Conservation (phyloP, 2,329 filamentous ascomycete species). For the Verticillium zaregamsianum region DNA sequence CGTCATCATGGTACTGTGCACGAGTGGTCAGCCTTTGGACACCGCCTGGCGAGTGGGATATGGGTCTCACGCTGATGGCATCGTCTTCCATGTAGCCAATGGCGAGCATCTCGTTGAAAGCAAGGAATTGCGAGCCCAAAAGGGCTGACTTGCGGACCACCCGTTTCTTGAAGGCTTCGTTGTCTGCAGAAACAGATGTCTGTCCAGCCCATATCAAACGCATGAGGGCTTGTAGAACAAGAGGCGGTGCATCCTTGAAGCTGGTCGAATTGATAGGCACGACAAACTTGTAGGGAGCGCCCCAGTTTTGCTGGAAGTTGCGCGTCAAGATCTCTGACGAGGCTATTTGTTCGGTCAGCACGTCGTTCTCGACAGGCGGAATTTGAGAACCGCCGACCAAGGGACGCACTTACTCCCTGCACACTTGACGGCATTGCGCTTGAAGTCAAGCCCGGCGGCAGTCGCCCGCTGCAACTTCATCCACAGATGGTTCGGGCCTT, state of each 20-base stretch:
- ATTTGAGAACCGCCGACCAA: neutral
- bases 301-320: conserved; percentile 54
- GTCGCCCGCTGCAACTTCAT: conserved; percentile 33
- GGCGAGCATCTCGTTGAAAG: conserved; percentile 61
- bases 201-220: conserved; percentile 52
- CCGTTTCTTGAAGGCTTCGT: conserved; percentile 8
- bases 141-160: neutral
- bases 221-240: conserved; percentile 45
- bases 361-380: conserved; percentile 7
- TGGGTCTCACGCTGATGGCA: conserved; percentile 45
- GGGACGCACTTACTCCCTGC: conserved; percentile 23
- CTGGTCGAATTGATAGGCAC: conserved; percentile 47
- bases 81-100: conserved; percentile 60
- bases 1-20: conserved; percentile 60
- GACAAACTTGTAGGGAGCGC: conserved; percentile 64
- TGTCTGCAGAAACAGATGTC: conserved; percentile 28
- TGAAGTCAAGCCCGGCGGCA: conserved; percentile 35
- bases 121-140: conserved; percentile 17
- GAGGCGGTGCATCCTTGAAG: conserved; percentile 43
- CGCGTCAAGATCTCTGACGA: conserved; percentile 38
- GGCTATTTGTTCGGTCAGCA: conserved; percentile 1
- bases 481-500: conserved; percentile 61
- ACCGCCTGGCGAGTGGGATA: neutral
- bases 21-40: neutral
- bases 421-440: conserved; percentile 32